phyloP scores from a whole-genome alignment of 768 basidiomycete genomes.

The Mycena sanguinolenta region DNA sequence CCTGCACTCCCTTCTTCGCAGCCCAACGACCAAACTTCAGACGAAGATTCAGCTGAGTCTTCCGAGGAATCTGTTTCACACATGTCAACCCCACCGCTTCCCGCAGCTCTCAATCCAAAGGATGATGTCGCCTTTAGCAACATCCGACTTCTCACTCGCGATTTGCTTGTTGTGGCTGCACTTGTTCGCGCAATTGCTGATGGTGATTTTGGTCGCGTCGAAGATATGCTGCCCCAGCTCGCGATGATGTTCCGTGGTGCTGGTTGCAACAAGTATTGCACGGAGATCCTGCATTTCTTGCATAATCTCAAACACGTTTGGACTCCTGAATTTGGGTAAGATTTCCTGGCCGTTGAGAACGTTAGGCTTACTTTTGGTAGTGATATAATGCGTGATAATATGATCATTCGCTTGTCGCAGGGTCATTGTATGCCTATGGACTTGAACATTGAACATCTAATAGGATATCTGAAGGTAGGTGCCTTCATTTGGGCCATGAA shows the following conservation, averaged over 20 bases:
- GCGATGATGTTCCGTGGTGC: constrained; percentile 18
- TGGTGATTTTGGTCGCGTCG: constrained; percentile 4
- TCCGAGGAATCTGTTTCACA: no score
- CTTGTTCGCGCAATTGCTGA: constrained; percentile 28
- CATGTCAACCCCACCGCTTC: no score
- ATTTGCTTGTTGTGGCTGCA: constrained; percentile 33
- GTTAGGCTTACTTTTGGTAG: background rate
- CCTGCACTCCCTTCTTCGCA: no score
- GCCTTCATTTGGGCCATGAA: no score
- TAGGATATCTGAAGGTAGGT: background rate
- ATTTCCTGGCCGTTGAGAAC: background rate
- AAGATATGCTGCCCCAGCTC: constrained; percentile 7
- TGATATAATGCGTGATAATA: constrained; percentile 5
- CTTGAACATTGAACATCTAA: background rate
- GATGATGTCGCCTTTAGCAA: constrained; percentile 26
- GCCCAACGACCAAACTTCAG: no score
- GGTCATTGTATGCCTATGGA: constrained; percentile 2
- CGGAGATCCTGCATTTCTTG: background rate
- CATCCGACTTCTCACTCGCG: background rate
- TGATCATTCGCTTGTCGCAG: background rate
- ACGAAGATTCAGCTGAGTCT: no score
- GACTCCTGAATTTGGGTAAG: constrained; percentile 45
- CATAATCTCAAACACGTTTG: constrained; percentile 45
- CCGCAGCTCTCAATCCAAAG: background rate
- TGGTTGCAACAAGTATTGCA: constrained; percentile 17